Conservation (phyloP, 202 grass and related monocot genomes). For the Setaria italica region DNA sequence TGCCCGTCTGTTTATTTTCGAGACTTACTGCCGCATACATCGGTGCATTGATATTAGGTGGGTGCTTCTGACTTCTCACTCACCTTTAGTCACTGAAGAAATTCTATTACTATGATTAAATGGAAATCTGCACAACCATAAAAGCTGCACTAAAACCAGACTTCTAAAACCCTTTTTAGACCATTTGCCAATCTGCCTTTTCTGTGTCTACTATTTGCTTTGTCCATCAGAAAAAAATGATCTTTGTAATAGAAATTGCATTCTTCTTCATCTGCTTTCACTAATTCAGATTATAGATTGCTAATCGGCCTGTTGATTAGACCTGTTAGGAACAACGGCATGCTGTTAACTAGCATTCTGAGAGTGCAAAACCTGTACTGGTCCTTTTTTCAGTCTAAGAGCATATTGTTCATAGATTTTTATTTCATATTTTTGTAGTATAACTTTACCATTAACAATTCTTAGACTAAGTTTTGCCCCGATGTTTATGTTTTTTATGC, state of each 20-base stretch:
- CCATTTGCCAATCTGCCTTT: background rate
- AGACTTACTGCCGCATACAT: constrained; percentile 90
- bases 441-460: constrained; percentile 3
- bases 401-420: background rate
- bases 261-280: background rate
- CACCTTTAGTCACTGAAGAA: background rate
- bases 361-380: background rate
- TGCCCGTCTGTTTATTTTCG: constrained; percentile 84
- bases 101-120: background rate
- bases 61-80: background rate
- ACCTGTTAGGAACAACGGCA: background rate
- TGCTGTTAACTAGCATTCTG: background rate
- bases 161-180: background rate
- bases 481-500: background rate
- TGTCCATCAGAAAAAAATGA: background rate
- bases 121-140: background rate
- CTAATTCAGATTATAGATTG: background rate
- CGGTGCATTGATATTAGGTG: constrained; percentile 87
- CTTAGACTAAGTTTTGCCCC: background rate
- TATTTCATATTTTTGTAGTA: background rate
- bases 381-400: background rate
- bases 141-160: background rate
- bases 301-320: background rate
- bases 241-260: background rate
- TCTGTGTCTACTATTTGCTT: background rate